A percentile compares a stretch with the other conserved stretches of the same genome.
Evolutionary conservation across 106 monocot species (phyloP).

Genomic region (Allium fistulosum): DNA sequence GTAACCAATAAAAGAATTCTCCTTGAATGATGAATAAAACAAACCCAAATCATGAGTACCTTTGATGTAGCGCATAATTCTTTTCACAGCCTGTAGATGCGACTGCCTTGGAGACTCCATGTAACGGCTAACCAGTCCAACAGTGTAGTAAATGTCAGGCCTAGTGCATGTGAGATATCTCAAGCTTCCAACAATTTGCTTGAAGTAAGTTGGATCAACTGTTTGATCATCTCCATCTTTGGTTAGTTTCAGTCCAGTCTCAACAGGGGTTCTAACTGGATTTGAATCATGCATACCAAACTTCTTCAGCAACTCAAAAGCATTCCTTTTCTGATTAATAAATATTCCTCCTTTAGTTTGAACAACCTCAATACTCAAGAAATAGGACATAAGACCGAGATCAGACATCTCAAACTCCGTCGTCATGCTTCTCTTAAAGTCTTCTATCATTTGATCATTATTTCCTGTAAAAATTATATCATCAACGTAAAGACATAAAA

Average conservation of each 20-base stretch:
- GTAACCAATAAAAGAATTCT: neutral
- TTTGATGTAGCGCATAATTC: conserved; percentile 5
- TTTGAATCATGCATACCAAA: conserved; percentile 8
- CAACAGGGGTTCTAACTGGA: neutral
- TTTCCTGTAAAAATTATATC: conserved; percentile 4
- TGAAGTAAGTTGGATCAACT: neutral
- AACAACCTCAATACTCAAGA: neutral
- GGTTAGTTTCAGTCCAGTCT: neutral
- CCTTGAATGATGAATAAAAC: neutral
- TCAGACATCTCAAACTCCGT: conserved; percentile 8
- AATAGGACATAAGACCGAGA: neutral
- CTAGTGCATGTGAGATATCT: neutral
- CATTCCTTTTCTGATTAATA: neutral
- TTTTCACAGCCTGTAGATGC: conserved; percentile 3
- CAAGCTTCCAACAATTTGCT: neutral
- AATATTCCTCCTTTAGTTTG: neutral
- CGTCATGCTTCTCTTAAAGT: conserved; percentile 6
- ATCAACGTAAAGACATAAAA: conserved; percentile 10
- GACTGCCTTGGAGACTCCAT: neutral
- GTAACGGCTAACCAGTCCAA: neutral
- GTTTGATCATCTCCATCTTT: neutral
- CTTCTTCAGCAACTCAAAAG: neutral
- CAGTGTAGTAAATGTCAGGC: neutral
- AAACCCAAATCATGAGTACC: conserved; percentile 3
- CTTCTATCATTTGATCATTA: neutral